phyloP scores from a whole-genome alignment of 106 monocot genomes.

The Triglochin maritima region DNA sequence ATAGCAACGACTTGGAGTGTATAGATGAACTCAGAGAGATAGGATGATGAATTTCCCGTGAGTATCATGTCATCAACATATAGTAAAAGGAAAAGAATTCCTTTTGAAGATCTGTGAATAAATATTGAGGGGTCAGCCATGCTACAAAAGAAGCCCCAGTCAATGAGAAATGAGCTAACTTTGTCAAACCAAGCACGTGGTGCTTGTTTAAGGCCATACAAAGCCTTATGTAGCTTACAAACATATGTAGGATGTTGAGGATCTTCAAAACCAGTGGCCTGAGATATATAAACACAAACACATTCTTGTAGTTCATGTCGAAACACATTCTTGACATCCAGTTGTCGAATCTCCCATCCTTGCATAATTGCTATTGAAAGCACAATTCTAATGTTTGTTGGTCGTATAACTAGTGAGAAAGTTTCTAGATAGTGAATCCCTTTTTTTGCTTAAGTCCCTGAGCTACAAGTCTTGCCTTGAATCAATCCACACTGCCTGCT shows the following conservation, averaged over 20 bases:
- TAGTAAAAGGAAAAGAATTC: not conserved
- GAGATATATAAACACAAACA: not conserved
- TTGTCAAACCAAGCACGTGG: not conserved
- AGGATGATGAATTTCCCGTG: not conserved
- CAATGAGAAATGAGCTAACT: not conserved
- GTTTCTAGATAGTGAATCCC: not conserved
- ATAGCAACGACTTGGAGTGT: not conserved
- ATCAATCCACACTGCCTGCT: not conserved
- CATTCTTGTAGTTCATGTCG: not conserved
- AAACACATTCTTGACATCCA: constrained; percentile 2
- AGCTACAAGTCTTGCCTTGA: not conserved
- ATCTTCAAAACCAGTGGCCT: not conserved
- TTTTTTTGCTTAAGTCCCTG: not conserved
- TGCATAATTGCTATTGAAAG: not conserved
- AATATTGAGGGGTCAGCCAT: not conserved
- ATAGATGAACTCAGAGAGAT: not conserved
- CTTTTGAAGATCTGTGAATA: not conserved
- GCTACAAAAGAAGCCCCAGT: not conserved
- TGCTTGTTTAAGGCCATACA: constrained; percentile 7
- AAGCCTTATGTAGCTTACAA: not conserved
- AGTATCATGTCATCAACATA: constrained; percentile 9
- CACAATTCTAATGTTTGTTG: not conserved
- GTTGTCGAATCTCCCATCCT: not conserved
- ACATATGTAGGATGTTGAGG: not conserved
- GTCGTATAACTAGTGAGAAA: constrained; percentile 1